Evolutionary conservation across 352 stramenopile species (phyloP).

Genomic region (Phytopythium aichiense): DNA sequence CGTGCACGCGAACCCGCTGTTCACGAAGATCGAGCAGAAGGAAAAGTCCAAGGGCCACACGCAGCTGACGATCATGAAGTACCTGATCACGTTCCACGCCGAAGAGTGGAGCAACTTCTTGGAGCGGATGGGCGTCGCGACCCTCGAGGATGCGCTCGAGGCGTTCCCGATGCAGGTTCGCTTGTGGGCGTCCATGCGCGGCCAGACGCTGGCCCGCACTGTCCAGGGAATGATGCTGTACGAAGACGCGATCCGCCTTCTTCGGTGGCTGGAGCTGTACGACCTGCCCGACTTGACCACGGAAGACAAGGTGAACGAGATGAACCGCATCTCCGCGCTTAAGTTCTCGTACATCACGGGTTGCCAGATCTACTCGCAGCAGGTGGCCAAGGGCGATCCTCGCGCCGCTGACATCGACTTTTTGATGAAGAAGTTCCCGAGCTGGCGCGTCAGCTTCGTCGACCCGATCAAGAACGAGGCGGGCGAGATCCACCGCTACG

Average conservation of each 20-base stretch:
- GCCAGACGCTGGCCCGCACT: slow-evolving; percentile 82
- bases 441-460: slow-evolving; percentile 87
- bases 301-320: slow-evolving; percentile 68
- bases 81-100: slow-evolving; percentile 83
- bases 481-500: slow-evolving; percentile 42
- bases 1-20: slow-evolving; percentile 78
- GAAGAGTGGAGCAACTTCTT: slow-evolving; percentile 89
- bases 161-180: slow-evolving; percentile 68
- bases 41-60: slow-evolving; percentile 66
- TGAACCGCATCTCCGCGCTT: slow-evolving; percentile 80
- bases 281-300: slow-evolving; percentile 55
- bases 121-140: slow-evolving; percentile 68
- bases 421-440: slow-evolving; percentile 86
- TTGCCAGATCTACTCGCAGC: slow-evolving; percentile 86
- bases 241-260: slow-evolving; percentile 79
- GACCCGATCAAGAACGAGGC: slow-evolving; percentile 54
- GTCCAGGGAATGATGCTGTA: slow-evolving; percentile 90
- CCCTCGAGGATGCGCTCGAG: slow-evolving; percentile 65
- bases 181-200: slow-evolving; percentile 80
- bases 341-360: slow-evolving; percentile 90
- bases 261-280: slow-evolving; percentile 83
- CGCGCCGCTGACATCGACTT: slow-evolving; percentile 88
- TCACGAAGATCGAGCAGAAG: slow-evolving; percentile 68
- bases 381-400: slow-evolving; percentile 67
- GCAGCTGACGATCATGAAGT: slow-evolving; percentile 86